phyloP scores from a whole-genome alignment of 2,329 filamentous ascomycete species.

The Phaeophleospora eucalypticola region DNA sequence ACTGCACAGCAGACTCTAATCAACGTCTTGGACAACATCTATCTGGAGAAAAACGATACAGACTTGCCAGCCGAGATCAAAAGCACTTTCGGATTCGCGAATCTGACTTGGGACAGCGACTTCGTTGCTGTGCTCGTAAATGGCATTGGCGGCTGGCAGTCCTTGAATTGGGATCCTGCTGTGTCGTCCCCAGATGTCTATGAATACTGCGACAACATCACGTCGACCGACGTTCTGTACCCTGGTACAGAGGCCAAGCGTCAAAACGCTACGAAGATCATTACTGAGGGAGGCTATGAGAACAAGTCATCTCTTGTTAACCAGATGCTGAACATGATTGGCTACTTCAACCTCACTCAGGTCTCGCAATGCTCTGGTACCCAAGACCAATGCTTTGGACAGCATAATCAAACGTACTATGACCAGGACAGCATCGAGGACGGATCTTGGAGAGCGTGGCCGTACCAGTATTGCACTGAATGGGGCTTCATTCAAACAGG shows the following conservation, averaged over 20 bases:
- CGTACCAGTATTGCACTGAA: constrained; percentile 56
- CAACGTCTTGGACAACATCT: constrained; percentile 56
- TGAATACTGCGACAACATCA: constrained; percentile 56
- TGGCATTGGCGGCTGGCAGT: constrained; percentile 52
- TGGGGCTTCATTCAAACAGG: constrained; percentile 74
- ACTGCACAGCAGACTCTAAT: constrained; percentile 58
- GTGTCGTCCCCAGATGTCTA: constrained; percentile 48
- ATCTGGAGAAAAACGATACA: constrained; percentile 44
- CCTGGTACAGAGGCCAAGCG: constrained; percentile 36
- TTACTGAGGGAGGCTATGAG: constrained; percentile 47
- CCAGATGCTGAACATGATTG: constrained; percentile 54
- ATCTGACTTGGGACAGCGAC: constrained; percentile 49
- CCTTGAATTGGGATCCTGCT: constrained; percentile 57
- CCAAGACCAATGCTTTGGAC: constrained; percentile 51
- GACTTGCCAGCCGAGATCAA: constrained; percentile 48
- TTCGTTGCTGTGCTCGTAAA: constrained; percentile 47
- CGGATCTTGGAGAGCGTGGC: constrained; percentile 43
- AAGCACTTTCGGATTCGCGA: constrained; percentile 48
- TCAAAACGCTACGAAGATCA: constrained; percentile 41
- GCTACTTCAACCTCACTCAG: constrained; percentile 48
- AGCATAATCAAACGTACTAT: constrained; percentile 41
- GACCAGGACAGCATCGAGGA: constrained; percentile 9
- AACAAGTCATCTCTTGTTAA: constrained; percentile 44
- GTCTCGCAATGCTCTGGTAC: constrained; percentile 40
- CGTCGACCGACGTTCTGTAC: constrained; percentile 42